phyloP scores from a whole-genome alignment of 352 stramenopile species.

The Phytophthora agathidicida region DNA sequence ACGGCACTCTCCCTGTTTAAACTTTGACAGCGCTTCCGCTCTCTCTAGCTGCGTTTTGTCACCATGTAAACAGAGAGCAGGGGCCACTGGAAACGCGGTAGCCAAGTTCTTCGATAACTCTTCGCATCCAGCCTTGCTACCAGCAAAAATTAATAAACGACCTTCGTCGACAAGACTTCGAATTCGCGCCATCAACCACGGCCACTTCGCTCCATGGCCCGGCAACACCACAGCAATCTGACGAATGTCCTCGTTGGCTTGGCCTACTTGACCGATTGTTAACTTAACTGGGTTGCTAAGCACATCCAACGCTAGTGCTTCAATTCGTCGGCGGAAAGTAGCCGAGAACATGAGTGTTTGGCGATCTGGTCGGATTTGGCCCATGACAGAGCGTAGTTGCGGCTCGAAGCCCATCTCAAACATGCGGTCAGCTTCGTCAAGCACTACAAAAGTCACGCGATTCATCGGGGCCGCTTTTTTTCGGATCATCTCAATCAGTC shows the following conservation, averaged over 20 bases:
- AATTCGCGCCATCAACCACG: slow-evolving; percentile 81
- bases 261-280: slow-evolving; percentile 75
- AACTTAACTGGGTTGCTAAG: slow-evolving; percentile 85
- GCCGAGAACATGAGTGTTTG: slow-evolving; percentile 91
- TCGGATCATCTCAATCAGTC: slow-evolving; percentile 86
- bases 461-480: slow-evolving; percentile 70
- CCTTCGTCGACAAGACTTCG: slow-evolving; percentile 63
- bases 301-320: slow-evolving; percentile 80
- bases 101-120: slow-evolving; percentile 76
- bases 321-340: slow-evolving; percentile 79
- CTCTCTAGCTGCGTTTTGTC: slow-evolving; percentile 86
- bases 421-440: slow-evolving; percentile 90
- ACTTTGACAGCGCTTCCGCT: slow-evolving; percentile 64
- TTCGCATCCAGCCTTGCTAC: slow-evolving; percentile 86
- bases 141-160: slow-evolving; percentile 87
- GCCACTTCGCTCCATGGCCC: slow-evolving; percentile 84
- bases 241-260: slow-evolving; percentile 91
- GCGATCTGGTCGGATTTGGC: slow-evolving; percentile 82
- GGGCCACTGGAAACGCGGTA: slow-evolving; percentile 27
- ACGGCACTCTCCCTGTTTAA: slow-evolving; percentile 61
- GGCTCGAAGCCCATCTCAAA: slow-evolving; percentile 91
- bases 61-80: slow-evolving; percentile 67
- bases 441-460: slow-evolving; percentile 87
- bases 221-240: slow-evolving; percentile 82
- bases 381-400: slow-evolving; percentile 82